These are phyloP conservation scores for Epichloe hybrida DNA, from an alignment of 2,329 filamentous ascomycete genomes.

Conservation along the genomic window DNA sequence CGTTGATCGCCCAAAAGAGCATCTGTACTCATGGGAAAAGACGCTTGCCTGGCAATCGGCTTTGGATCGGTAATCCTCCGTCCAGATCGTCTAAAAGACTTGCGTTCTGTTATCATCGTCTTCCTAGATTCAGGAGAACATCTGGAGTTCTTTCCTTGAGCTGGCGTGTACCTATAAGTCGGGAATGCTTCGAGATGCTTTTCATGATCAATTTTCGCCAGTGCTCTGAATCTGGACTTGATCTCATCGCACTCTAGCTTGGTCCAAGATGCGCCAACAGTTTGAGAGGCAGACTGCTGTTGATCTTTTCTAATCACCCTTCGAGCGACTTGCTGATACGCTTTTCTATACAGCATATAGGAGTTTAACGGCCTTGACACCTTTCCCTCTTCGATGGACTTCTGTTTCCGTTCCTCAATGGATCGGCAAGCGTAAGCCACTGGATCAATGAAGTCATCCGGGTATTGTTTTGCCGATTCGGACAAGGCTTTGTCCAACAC, in stretches of 20 bases:
- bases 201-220: conserved; percentile 66
- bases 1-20: background rate
- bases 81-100: conserved; percentile 29
- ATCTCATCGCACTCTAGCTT: conserved; percentile 61
- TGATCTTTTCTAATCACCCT: conserved; percentile 81
- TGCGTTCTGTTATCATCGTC: conserved; percentile 12
- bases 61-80: background rate
- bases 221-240: conserved; percentile 60
- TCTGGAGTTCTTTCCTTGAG: conserved; percentile 40
- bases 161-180: conserved; percentile 85
- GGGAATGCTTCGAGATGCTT: conserved; percentile 82
- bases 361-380: conserved; percentile 83
- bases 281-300: conserved; percentile 79
- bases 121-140: conserved; percentile 2
- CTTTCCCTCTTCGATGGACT: conserved; percentile 22
- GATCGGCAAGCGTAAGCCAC: conserved; percentile 3
- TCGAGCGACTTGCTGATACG: conserved; percentile 68
- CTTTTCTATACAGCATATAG: conserved; percentile 94
- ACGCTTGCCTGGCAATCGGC: background rate
- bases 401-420: conserved; percentile 4
- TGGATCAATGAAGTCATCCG: conserved; percentile 1
- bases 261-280: conserved; percentile 75
- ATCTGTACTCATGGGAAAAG: background rate
- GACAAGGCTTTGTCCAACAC: conserved; percentile 5
- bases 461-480: background rate